Percentiles rank a stretch among this genome's conserved stretches.
phyloP scores from a whole-genome alignment of 305 asterid genomes.

The Rubia tinctorum region DNA sequence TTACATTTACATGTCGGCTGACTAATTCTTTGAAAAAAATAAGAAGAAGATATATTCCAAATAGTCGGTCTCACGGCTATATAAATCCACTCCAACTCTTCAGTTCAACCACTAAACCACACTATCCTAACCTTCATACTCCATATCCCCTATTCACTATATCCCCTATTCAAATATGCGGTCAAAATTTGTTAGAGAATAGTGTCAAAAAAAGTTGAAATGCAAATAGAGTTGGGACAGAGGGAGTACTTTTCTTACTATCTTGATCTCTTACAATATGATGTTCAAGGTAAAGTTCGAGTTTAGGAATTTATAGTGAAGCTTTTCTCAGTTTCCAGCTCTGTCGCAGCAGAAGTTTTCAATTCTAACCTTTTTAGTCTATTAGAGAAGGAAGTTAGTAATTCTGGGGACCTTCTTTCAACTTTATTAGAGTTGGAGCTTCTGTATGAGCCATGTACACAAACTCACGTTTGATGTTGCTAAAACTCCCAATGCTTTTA shows the following conservation, averaged over 20 bases:
- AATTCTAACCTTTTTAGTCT: constrained; percentile 69
- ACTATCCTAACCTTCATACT: too few species aligned
- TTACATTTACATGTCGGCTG: too few species aligned
- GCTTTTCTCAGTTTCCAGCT: constrained; percentile 79
- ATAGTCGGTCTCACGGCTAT: too few species aligned
- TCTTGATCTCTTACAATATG: not conserved
- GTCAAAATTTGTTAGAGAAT: too few species aligned
- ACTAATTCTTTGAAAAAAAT: too few species aligned
- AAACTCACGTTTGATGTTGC: constrained; percentile 15
- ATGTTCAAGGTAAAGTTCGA: constrained; percentile 76
- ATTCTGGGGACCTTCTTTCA: constrained; percentile 60
- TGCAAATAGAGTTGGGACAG: too few species aligned
- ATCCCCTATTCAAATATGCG: too few species aligned
- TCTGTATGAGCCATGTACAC: constrained; percentile 64
- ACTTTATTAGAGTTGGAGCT: constrained; percentile 82
- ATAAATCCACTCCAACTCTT: too few species aligned
- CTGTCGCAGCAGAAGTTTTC: constrained; percentile 64
- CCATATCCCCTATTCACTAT: too few species aligned
- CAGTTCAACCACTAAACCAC: too few species aligned
- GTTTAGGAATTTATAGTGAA: constrained; percentile 81
- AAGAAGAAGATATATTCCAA: too few species aligned
- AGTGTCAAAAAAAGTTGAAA: too few species aligned
- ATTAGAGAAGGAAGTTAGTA: constrained; percentile 71
- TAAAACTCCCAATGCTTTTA: not conserved
- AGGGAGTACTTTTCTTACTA: not conserved